Evolutionary conservation across 306 rosid species (phyloP).

Genomic region (Lagenaria siceraria): DNA sequence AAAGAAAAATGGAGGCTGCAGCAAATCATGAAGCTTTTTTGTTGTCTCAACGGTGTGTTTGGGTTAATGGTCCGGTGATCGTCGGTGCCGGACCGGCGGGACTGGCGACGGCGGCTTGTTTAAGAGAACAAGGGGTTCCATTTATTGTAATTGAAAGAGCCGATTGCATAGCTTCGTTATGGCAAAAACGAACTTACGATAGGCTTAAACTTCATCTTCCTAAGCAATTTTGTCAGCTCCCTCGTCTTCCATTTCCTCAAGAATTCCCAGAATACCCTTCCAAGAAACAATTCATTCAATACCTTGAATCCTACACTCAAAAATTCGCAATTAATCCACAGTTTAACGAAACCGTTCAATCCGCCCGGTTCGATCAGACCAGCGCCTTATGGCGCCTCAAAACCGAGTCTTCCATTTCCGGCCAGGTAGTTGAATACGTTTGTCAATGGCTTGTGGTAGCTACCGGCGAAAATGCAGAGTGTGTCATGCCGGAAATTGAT

Average conservation of each 20-base stretch:
- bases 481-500: slow-evolving; percentile 58
- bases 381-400: slow-evolving; percentile 64
- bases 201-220: slow-evolving; percentile 95
- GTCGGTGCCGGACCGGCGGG: slow-evolving; percentile 98
- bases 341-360: slow-evolving; percentile 64
- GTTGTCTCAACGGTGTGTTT: slow-evolving; percentile 36
- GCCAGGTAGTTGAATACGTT: slow-evolving; percentile 54
- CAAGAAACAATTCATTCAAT: slow-evolving; percentile 55
- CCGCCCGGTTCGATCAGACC: slow-evolving; percentile 53
- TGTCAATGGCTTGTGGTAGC: slow-evolving; percentile 81
- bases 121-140: slow-evolving; percentile 71
- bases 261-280: slow-evolving; percentile 80
- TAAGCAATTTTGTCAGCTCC: slow-evolving; percentile 78
- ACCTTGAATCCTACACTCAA: slow-evolving; percentile 54
- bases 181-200: slow-evolving; percentile 85
- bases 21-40: slow-evolving; percentile 18
- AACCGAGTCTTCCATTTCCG: slow-evolving; percentile 15
- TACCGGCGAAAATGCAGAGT: slow-evolving; percentile 93
- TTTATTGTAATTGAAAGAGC: slow-evolving; percentile 61
- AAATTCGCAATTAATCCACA: slow-evolving; percentile 52
- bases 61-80: slow-evolving; percentile 83
- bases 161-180: slow-evolving; percentile 79
- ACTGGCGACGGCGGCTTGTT: slow-evolving; percentile 86
- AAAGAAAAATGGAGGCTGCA: neutral
- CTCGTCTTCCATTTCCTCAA: slow-evolving; percentile 59